Base-by-base conservation (phyloP, 495 filamentous ascomycete genomes). In the Ramalina intermedia region DNA sequence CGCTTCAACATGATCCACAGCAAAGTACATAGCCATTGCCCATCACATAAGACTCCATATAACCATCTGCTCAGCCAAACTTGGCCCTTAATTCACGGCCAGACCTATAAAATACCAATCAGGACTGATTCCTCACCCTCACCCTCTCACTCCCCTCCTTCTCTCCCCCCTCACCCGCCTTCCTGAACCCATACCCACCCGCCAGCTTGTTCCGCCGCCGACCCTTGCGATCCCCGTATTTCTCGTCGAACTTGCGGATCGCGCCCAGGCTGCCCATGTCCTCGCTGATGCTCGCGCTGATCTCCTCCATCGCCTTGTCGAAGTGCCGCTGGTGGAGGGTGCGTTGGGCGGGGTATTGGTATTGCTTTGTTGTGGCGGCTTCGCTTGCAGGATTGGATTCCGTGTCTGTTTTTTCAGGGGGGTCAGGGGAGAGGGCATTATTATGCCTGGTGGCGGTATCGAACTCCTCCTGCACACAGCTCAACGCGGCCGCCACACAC, bases 191-290 rank as follows among this genome's bases (percentile, higher is more conserved):
- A 62, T 82, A 80, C 0, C 64, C 66, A 41, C 61, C 63, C 12
- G 52, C 44, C 57, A 64, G 72, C 64, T 78, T 84, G 68, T 79
- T 81, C 57, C 74, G 81, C 57, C 74, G 74, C 57, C 74, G 74
- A 6, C 80, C 77, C 45, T 80, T 85, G n/a, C 83, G 76, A 67
- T 96, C 89, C 18, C 91, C 91, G 64, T 85, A 98, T 60, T 89
- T 85, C 68, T 93, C 86, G 61, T 98, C 93, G 63, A 96, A 98
- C 68, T 95, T 94, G 46, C 84, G 71, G 53, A 98, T 94, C 20
- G 85, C 85, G 47, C 74, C 73, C 47, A 98, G 66, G 33, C 75
- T 84, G 35, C 81, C 73, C 91, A 96, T 98, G 55, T 98, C 91
- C 63, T 96, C 91, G 51, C 80, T 87, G 50, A 95, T 89, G 53